Conservation (phyloP, 352 stramenopile genomes). For the Blastocystis sp. region DNA sequence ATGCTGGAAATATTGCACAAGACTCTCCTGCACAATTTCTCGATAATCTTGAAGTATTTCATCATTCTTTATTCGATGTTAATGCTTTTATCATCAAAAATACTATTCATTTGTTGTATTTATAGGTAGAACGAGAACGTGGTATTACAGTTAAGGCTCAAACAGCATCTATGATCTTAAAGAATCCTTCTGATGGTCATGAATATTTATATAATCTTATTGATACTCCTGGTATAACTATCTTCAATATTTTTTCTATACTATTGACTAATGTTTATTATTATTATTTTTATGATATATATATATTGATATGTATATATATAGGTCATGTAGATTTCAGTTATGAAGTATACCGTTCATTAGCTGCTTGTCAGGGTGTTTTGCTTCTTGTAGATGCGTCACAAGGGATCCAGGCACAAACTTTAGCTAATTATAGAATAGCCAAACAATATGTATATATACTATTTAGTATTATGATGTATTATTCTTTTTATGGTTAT, state of each 20-base stretch:
- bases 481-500: too few species aligned
- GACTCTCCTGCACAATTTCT: slow-evolving; percentile 11
- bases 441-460: slow-evolving; percentile 64
- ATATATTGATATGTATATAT: too few species aligned
- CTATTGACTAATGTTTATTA: too few species aligned
- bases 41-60: slow-evolving; percentile 25
- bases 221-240: slow-evolving; percentile 81
- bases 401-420: slow-evolving; percentile 91
- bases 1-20: slow-evolving; percentile 49
- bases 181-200: background rate
- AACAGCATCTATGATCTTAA: slow-evolving; percentile 80
- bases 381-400: slow-evolving; percentile 86
- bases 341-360: slow-evolving; percentile 81
- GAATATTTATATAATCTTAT: slow-evolving; percentile 85
- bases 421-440: slow-evolving; percentile 77
- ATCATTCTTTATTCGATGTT: slow-evolving; percentile 40
- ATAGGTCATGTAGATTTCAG: slow-evolving; percentile 92
- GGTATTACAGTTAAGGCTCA: slow-evolving; percentile 96
- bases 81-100: slow-evolving; percentile 51
- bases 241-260: too few species aligned
- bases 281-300: too few species aligned
- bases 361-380: slow-evolving; percentile 82
- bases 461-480: background rate
- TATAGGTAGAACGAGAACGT: slow-evolving; percentile 81
- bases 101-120: slow-evolving; percentile 61